Conservation (phyloP, 148 eudicot genomes). For the Diospyros lotus region DNA sequence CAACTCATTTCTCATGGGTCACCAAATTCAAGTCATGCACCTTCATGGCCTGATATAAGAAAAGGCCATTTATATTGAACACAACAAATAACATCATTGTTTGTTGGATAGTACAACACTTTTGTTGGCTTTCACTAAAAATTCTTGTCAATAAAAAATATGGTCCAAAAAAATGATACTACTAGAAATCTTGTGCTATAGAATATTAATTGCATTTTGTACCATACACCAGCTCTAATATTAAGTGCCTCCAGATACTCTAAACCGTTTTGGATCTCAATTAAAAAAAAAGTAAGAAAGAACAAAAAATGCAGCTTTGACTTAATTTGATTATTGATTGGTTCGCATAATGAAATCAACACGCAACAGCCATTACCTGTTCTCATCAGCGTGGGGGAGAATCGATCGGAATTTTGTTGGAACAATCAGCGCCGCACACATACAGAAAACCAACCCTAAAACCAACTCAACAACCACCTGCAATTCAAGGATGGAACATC, state of each 20-base stretch:
- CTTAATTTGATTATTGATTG: not conserved
- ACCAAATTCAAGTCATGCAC: no score
- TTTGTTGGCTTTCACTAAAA: no score
- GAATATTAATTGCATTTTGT: not conserved
- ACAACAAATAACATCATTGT: no score
- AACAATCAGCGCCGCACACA: slow-evolving; percentile 74
- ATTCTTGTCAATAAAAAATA: no score
- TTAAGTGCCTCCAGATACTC: not conserved
- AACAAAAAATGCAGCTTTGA: not conserved
- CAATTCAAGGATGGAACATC: slow-evolving; percentile 5
- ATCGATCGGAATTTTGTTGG: slow-evolving; percentile 75
- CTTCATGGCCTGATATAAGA: no score
- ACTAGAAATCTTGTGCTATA: not conserved
- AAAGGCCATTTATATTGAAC: no score
- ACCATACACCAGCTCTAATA: not conserved
- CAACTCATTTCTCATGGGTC: no score
- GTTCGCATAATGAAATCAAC: not conserved
- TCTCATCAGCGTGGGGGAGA: slow-evolving; percentile 74
- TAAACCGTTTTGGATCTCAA: not conserved
- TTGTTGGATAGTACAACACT: no score
- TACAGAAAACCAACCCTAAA: slow-evolving; percentile 50
- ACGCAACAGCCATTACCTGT: slow-evolving; percentile 42
- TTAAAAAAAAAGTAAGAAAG: not conserved
- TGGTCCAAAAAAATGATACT: no score
- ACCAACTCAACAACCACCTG: slow-evolving; percentile 34